Evolutionary conservation across 2,329 filamentous ascomycete species (phyloP).

Genomic region (Ascochyta koolunga): DNA sequence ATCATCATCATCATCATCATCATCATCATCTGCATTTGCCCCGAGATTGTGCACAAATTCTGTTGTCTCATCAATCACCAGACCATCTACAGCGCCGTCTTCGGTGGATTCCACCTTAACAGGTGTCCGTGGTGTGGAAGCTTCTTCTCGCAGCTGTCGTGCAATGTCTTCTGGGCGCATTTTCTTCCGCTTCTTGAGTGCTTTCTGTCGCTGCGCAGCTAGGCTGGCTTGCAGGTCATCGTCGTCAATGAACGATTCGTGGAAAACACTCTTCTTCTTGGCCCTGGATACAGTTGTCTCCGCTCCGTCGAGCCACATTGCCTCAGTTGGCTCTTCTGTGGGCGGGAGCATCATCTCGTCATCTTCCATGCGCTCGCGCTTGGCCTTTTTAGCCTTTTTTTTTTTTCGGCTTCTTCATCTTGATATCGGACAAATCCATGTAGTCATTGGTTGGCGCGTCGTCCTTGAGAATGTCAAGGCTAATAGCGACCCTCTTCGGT

Average conservation of each 20-base stretch:
- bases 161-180: conserved; percentile 85
- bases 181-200: conserved; percentile 91
- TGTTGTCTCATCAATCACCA: conserved; percentile 94
- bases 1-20: no score
- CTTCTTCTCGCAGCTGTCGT: conserved; percentile 73
- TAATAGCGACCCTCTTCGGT: conserved; percentile 72
- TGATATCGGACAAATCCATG: conserved; percentile 82
- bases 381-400: conserved; percentile 43
- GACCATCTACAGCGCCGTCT: conserved; percentile 64
- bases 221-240: conserved; percentile 89
- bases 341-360: conserved; percentile 59
- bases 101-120: conserved; percentile 65
- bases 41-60: conserved; percentile 90
- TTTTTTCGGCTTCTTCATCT: conserved; percentile 71
- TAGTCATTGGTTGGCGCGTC: conserved; percentile 83
- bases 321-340: conserved; percentile 37
- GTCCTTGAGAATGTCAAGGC: conserved; percentile 72
- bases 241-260: conserved; percentile 82
- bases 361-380: conserved; percentile 54
- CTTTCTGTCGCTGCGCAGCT: conserved; percentile 79
- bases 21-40: conserved; percentile 40
- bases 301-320: conserved; percentile 76
- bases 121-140: conserved; percentile 53
- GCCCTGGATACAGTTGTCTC: conserved; percentile 34
- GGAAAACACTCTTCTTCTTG: conserved; percentile 70